phyloP scores from a whole-genome alignment of 306 rosid species.

The Dalbergia oliveri region DNA sequence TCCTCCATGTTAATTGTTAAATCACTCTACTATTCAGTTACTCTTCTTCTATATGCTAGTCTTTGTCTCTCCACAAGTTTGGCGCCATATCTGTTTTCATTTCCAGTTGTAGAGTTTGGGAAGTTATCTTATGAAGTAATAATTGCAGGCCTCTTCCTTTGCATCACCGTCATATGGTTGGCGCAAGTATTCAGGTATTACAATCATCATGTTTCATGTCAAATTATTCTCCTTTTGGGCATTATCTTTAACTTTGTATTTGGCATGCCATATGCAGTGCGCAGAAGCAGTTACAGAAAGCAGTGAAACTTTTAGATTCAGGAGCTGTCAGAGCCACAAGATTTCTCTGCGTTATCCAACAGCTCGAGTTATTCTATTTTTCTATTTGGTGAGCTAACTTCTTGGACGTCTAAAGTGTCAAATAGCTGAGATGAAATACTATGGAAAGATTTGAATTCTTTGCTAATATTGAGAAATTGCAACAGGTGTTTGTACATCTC shows the following conservation, averaged over 20 bases:
- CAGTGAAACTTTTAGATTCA: constrained; percentile 87
- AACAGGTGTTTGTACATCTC: constrained; percentile 95
- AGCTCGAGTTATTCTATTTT: constrained; percentile 81
- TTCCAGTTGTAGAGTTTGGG: constrained; percentile 30
- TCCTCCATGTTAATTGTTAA: not conserved
- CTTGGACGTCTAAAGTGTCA: constrained; percentile 9
- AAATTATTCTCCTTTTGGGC: constrained; percentile 24
- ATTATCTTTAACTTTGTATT: constrained; percentile 36
- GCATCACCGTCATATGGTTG: constrained; percentile 92
- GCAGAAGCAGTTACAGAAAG: constrained; percentile 94
- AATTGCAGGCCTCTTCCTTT: constrained; percentile 85
- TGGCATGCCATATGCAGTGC: constrained; percentile 56
- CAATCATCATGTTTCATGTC: constrained; percentile 24
- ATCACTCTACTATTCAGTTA: constrained; percentile 12
- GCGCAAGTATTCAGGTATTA: constrained; percentile 86
- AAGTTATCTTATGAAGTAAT: constrained; percentile 43
- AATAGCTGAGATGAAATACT: constrained; percentile 22
- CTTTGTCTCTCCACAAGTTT: constrained; percentile 23
- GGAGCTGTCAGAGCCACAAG: constrained; percentile 98
- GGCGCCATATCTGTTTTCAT: constrained; percentile 11
- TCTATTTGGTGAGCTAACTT: constrained; percentile 76
- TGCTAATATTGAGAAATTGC: constrained; percentile 53
- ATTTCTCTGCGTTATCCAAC: constrained; percentile 95
- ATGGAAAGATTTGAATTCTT: constrained; percentile 31
- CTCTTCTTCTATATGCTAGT: not conserved